These are phyloP conservation scores for Aspergillus conjunctus DNA, from an alignment of 495 filamentous ascomycete genomes.

Conservation along the genomic window DNA sequence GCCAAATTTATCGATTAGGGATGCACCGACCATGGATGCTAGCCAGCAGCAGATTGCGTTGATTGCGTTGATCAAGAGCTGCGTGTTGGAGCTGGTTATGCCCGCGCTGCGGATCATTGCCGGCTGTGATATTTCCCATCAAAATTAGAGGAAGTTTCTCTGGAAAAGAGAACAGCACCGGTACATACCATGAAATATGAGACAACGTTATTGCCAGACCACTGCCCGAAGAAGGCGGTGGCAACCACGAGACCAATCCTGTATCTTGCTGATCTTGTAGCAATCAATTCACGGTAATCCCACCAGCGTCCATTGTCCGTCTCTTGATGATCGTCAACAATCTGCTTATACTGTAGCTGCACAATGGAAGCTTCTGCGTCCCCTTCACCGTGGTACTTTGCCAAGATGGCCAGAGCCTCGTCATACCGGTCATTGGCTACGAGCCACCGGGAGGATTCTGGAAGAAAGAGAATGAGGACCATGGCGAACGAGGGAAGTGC, in stretches of 20 bases:
- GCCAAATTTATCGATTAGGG: background rate
- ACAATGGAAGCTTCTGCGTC: background rate
- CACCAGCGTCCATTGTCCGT: background rate
- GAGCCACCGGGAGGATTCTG: slow-evolving; percentile 6
- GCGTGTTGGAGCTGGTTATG: background rate
- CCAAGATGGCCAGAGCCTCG: background rate
- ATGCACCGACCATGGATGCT: background rate
- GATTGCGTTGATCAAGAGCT: background rate
- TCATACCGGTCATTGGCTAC: background rate
- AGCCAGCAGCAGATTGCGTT: background rate
- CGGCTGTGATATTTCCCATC: background rate
- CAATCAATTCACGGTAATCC: background rate
- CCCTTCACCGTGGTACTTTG: background rate
- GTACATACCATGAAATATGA: too few species aligned
- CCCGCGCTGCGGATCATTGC: background rate
- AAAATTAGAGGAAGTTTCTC: too few species aligned
- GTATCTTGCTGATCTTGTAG: background rate
- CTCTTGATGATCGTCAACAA: background rate
- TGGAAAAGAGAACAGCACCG: too few species aligned
- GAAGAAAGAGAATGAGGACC: background rate
- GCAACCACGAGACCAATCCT: background rate
- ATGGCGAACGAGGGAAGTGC: background rate
- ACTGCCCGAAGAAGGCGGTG: background rate
- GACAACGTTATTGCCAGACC: background rate
- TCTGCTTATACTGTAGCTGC: background rate